Conservation (phyloP, 225 moss, liverwort and hornwort genomes). For the Ulota crispa region DNA sequence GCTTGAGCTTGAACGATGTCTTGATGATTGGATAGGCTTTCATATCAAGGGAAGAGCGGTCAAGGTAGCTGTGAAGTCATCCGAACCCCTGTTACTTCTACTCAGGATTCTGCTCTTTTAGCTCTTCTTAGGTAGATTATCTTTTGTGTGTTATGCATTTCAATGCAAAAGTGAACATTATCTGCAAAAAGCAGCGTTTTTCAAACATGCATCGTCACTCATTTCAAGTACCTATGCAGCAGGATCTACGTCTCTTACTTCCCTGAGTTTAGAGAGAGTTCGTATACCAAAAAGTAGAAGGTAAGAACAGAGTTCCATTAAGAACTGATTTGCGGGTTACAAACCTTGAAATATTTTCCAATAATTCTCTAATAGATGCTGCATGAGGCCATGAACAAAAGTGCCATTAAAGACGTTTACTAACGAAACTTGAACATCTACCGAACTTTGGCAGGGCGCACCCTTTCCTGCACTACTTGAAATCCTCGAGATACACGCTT, state of each 20-base stretch:
- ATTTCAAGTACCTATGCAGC: neutral
- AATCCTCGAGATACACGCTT: constrained; percentile 76
- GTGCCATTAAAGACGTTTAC: neutral
- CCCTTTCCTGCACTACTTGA: constrained; percentile 46
- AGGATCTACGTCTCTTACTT: neutral
- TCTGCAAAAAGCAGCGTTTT: neutral
- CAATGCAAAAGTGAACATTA: neutral
- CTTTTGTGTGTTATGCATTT: neutral
- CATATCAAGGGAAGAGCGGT: neutral
- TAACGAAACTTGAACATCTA: neutral
- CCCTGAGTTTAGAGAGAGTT: neutral
- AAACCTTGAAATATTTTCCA: no score
- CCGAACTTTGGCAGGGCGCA: constrained; percentile 22
- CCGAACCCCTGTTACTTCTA: constrained; percentile 21
- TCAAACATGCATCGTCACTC: neutral
- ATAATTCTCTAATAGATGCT: no score
- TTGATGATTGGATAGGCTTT: constrained; percentile 63
- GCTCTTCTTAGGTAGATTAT: neutral
- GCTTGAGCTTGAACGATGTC: constrained; percentile 75
- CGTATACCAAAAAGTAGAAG: neutral
- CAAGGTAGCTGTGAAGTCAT: constrained; percentile 17
- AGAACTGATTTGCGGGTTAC: no score
- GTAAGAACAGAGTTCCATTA: no score
- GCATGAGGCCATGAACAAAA: neutral
- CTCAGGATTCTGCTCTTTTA: neutral